Evolutionary conservation across 257 asterid genomes (phyloP), one percentile per base, ranked within the genome.

Genomic region (Ilex asprella): DNA sequence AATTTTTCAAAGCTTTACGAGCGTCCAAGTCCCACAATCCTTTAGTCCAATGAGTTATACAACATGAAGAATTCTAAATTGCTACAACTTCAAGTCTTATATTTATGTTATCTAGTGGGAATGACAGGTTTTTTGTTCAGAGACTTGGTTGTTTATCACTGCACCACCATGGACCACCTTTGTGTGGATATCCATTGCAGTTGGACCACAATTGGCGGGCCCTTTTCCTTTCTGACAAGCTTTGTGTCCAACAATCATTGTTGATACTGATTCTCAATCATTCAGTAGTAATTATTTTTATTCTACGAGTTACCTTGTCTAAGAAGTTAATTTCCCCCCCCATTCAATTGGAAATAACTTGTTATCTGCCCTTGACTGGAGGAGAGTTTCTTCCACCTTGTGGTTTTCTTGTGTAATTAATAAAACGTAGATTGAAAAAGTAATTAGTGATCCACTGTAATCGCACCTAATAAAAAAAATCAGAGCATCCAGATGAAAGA

Each of bases 141-240:
- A 46, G 52, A 46, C n/a, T 10, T 46, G n/a, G n/a, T 46, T 46
- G n/a, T 46, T 64, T 65, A 59, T 73, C 72, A 27, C 5, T 63
- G 56, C 61, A 76, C 57, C 16, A 59, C 64, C 32, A 72, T 70
- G 84, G 88, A 77, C 86, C 86, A 82, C 41, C 75, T 57, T 63
- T 70, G 76, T 75, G 80, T 77, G 70, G 81, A 62, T 67, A 61
- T 62, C 70, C 59, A 60, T 43, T 66, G 65, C 35, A 56, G 60
- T 53, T 79, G 89, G 89, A 72, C 89, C 86, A 83, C 84, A 54
- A 14, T 11, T 10, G 52, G 2, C 73, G 60, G 55, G 59, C 61
- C 59, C 66, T 67, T 60, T 77, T 67, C 59, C 55, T 43, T 68
- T 61, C 58, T 57, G 31, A 62, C 69, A 75, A 73, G 63, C 62